Conservation (phyloP, 2,329 filamentous ascomycete species). For the Paraconiothyrium sp. region DNA sequence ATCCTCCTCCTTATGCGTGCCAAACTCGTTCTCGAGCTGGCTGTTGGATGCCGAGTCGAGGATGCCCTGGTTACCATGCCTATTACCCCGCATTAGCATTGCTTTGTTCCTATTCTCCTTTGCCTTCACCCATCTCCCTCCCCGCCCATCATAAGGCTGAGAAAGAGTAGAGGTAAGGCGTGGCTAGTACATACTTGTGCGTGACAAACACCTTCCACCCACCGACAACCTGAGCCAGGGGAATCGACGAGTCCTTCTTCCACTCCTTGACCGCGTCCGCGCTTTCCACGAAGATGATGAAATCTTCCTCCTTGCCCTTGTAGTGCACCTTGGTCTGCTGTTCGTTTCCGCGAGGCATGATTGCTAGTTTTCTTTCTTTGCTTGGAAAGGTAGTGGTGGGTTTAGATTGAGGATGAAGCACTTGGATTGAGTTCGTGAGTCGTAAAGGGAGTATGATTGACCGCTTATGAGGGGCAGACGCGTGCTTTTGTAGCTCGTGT, state of each 20-base stretch:
- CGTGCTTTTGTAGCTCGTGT: conserved; percentile 46
- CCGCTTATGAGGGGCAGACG: conserved; percentile 8
- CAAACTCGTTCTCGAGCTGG: conserved; percentile 85
- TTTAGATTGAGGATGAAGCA: background rate
- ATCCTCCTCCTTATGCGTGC: conserved; percentile 80
- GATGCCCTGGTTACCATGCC: conserved; percentile 85
- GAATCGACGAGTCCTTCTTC: conserved; percentile 79
- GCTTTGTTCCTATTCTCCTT: background rate
- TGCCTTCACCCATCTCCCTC: no score
- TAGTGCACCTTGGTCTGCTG: conserved; percentile 80
- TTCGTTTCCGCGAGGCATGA: conserved; percentile 60
- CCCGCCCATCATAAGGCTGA: no score
- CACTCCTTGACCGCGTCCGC: conserved; percentile 77
- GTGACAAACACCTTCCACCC: conserved; percentile 91
- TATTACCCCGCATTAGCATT: conserved; percentile 49
- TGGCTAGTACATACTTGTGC: conserved; percentile 74
- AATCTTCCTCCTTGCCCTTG: conserved; percentile 78
- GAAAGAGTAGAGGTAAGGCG: background rate
- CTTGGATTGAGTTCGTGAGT: conserved; percentile 23
- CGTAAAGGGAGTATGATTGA: background rate
- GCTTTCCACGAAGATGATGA: conserved; percentile 72
- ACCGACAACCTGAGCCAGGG: conserved; percentile 84
- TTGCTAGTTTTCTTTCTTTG: conserved; percentile 22
- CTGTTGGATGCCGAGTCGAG: conserved; percentile 79
- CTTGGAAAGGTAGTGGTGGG: background rate